Percentiles rank a stretch among this genome's conserved stretches.
Conservation (phyloP, 2,329 filamentous ascomycete species). For the Penicillium sp. region DNA sequence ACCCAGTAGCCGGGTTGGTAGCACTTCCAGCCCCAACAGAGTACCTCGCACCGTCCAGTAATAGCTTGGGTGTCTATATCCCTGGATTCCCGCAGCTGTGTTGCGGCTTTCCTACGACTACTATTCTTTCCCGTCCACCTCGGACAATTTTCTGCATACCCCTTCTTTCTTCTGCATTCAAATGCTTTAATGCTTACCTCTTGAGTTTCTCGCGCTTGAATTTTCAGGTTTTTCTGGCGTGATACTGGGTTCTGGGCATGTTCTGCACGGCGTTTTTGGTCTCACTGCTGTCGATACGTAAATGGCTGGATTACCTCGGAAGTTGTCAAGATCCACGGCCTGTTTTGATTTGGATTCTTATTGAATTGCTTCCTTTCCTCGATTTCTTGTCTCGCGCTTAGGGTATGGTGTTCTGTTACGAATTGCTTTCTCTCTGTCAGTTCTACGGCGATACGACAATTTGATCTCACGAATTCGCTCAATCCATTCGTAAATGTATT, state of each 20-base stretch:
- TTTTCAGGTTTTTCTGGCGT: slow-evolving; percentile 26
- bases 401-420: slow-evolving; percentile 15
- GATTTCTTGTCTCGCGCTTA: slow-evolving; percentile 4
- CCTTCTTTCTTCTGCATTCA: slow-evolving; percentile 23
- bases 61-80: slow-evolving; percentile 7
- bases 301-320: slow-evolving; percentile 25
- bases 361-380: neutral
- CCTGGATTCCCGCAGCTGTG: slow-evolving; percentile 6
- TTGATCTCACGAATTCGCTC: slow-evolving; percentile 16
- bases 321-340: slow-evolving; percentile 16
- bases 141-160: slow-evolving; percentile 27
- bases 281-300: slow-evolving; percentile 18
- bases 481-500: neutral
- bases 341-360: slow-evolving; percentile 3
- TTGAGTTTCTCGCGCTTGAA: neutral
- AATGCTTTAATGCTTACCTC: slow-evolving; percentile 24
- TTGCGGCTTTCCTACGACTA: slow-evolving; percentile 14
- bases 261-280: slow-evolving; percentile 33
- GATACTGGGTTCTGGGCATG: slow-evolving; percentile 27
- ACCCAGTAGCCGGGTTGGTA: slow-evolving; percentile 51
- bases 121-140: slow-evolving; percentile 24
- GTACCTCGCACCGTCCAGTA: slow-evolving; percentile 29
- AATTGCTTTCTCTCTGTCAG: slow-evolving; percentile 16
- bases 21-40: slow-evolving; percentile 39
- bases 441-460: slow-evolving; percentile 27